Base-by-base conservation (phyloP, 2,329 filamentous ascomycete species). In the Diplodia sapinea region DNA sequence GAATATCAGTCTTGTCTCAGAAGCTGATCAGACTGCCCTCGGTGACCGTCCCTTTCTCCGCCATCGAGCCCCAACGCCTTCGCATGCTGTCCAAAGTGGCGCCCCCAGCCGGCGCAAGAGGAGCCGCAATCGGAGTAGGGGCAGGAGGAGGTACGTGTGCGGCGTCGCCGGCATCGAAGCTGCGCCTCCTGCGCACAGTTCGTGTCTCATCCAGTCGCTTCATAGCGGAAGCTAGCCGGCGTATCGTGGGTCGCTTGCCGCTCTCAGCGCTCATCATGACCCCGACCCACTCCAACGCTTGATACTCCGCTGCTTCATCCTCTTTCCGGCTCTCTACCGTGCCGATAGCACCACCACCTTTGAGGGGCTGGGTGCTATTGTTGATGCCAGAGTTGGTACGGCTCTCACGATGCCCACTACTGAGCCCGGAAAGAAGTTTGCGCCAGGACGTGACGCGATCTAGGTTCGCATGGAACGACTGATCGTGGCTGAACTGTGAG, bases 391-490 rank as follows among this genome's bases (percentile, higher is more conserved):
- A 31, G 38, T 63, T 63, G 31, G 50, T 51, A 7, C 59, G 59
- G 47, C 29, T 51, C 17, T 63, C 59, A n/a, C 59, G 59, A 26
- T 63, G 59, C 15, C 57, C 54, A 23, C 40, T 64, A 23, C 56
- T 64, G 20, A 64, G 55, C 26, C 55, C 47, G 36, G 50, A 54
- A n/a, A 69, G 57, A 23, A 57, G 40, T 38, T 68, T 67, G 29
- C 52, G 64, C 65, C 64, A 69, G 59, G 71, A 76, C 17, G 68
- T 72, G 0, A 79, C 78, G 7, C 75, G 75, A 50, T 79, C 77
- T 2, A 79, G 71, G 66, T 80, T 78, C 9, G 76, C 75, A 62
- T 80, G 79, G 72, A 79, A 80, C 3, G 74, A 77, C 0, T 76
- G 71, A 54, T 80, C 78, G 20, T 76, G 76, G 3, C 75, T 75